These are phyloP conservation scores for Pelargonium cotyledonis DNA, from an alignment of 441 rosid genomes.

Conservation along the genomic window DNA sequence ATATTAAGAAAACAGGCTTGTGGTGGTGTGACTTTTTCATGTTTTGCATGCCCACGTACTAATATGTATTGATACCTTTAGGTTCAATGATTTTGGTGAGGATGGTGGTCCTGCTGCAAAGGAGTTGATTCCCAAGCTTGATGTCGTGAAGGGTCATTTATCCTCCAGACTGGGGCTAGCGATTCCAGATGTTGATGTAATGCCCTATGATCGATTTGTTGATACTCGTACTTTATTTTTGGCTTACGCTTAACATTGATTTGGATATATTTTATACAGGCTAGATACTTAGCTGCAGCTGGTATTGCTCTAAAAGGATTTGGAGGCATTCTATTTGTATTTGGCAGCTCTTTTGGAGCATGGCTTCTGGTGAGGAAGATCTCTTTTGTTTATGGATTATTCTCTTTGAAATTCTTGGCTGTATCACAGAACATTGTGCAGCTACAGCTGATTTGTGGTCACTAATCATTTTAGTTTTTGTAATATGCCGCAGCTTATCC, in stretches of 20 bases:
- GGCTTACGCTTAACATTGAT: not conserved
- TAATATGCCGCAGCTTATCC: constrained; percentile 23
- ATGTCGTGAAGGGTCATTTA: constrained; percentile 27
- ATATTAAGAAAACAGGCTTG: too few species aligned
- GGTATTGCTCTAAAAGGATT: constrained; percentile 33
- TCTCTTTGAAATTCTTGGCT: too few species aligned
- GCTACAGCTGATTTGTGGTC: not conserved
- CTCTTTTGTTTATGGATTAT: not conserved
- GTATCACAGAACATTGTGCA: too few species aligned
- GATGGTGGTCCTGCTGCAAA: constrained; percentile 47
- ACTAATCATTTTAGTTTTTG: not conserved
- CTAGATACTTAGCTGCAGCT: constrained; percentile 26
- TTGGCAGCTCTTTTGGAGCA: constrained; percentile 43
- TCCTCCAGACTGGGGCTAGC: constrained; percentile 27
- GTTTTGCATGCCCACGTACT: not conserved
- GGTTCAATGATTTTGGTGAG: constrained; percentile 39
- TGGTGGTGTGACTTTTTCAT: not conserved
- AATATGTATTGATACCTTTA: not conserved
- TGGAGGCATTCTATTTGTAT: constrained; percentile 38
- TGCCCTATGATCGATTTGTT: constrained; percentile 5
- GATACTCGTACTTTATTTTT: not conserved
- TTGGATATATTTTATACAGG: constrained; percentile 18
- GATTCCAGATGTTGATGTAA: constrained; percentile 34
- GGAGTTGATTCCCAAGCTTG: constrained; percentile 37
- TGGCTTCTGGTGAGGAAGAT: constrained; percentile 33